phyloP scores from a whole-genome alignment of 2,329 filamentous ascomycete genomes.

The Sordariomycetes sp. region DNA sequence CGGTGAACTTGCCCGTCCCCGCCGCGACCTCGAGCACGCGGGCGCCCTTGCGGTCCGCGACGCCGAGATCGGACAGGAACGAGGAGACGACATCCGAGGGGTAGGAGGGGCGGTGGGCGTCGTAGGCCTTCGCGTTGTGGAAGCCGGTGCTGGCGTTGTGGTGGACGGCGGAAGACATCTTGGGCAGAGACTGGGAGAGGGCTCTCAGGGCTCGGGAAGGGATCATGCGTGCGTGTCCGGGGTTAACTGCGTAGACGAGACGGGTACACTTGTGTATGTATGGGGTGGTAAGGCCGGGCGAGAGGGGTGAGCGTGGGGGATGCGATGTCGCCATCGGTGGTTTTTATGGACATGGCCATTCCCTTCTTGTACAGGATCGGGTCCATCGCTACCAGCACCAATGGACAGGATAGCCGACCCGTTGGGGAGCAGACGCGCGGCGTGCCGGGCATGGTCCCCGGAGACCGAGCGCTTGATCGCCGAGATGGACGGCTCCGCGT shows the following conservation, averaged over 20 bases:
- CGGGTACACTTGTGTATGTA: not conserved
- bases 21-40: constrained; percentile 54
- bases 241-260: not conserved
- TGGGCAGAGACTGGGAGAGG: not conserved
- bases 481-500: too few species aligned
- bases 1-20: constrained; percentile 62
- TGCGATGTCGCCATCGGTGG: too few species aligned
- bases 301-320: not conserved
- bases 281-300: not conserved
- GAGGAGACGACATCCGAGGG: constrained; percentile 42
- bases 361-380: too few species aligned
- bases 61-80: constrained; percentile 44
- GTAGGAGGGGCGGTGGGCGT: constrained; percentile 59
- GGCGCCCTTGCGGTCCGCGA: constrained; percentile 33
- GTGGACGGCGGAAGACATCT: constrained; percentile 31
- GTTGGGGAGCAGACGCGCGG: too few species aligned
- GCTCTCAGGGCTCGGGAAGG: not conserved
- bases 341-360: too few species aligned
- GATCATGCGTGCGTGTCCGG: not conserved
- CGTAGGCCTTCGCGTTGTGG: constrained; percentile 52
- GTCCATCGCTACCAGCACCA: too few species aligned
- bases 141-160: constrained; percentile 46
- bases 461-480: too few species aligned
- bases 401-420: too few species aligned
- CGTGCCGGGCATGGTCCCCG: too few species aligned